These are phyloP conservation scores for Eucalyptus decipiens DNA, from an alignment of 345 rosid species.

Conservation along the genomic window DNA sequence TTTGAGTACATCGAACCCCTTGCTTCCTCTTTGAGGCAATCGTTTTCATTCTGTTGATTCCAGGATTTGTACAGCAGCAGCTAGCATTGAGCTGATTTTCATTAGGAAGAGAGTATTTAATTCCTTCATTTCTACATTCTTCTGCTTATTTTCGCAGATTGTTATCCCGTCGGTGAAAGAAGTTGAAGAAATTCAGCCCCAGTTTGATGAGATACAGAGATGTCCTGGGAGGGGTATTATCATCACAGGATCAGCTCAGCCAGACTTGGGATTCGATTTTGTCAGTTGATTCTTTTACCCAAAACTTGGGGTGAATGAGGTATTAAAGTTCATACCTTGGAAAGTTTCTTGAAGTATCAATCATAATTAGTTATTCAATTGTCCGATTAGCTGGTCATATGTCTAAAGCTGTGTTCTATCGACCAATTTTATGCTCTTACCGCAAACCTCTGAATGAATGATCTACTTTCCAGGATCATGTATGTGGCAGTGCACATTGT, in stretches of 20 bases:
- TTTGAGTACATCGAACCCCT: background rate
- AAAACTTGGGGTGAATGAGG: conserved; percentile 56
- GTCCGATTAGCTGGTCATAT: background rate
- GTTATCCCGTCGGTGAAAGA: conserved; percentile 50
- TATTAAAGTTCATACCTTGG: background rate
- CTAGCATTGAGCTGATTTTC: background rate
- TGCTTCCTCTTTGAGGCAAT: background rate
- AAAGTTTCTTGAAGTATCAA: background rate
- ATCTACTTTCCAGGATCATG: conserved; percentile 46
- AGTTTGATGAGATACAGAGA: conserved; percentile 28
- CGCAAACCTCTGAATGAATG: background rate
- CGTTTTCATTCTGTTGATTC: background rate
- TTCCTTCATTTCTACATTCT: background rate
- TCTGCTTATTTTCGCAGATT: conserved; percentile 14
- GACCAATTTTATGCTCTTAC: background rate
- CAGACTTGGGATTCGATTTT: conserved; percentile 49
- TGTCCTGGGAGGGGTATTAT: conserved; percentile 43
- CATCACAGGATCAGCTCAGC: conserved; percentile 40
- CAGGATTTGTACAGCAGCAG: background rate
- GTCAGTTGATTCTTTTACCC: conserved; percentile 64
- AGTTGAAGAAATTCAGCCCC: conserved; percentile 38
- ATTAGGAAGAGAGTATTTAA: background rate
- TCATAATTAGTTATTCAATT: background rate
- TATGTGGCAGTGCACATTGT: conserved; percentile 74
- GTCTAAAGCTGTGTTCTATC: background rate